These are phyloP conservation scores for Rutidosis leptorrhynchoides DNA, from an alignment of 129 eudicot species.

Conservation along the genomic window DNA sequence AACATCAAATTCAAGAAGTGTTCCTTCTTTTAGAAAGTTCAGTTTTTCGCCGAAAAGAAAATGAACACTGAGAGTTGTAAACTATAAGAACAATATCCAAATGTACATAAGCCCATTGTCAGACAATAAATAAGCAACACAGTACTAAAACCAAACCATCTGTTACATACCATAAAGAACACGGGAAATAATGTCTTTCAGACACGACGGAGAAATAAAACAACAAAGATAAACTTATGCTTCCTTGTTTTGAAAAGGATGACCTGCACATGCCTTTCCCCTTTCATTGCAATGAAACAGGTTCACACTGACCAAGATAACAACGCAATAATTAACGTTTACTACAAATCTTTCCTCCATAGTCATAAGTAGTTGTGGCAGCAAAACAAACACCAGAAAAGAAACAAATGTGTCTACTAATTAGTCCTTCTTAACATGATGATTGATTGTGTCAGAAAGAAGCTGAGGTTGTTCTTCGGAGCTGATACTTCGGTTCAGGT, in stretches of 20 bases:
- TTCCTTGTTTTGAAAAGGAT: conserved; percentile 8
- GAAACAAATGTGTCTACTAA: conserved; percentile 33
- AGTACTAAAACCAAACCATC: conserved; percentile 11
- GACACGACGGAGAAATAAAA: neutral
- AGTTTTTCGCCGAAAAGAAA: too few relatives aligned
- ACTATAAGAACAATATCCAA: conserved; percentile 16
- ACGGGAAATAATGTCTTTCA: conserved; percentile 6
- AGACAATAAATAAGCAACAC: conserved; percentile 29
- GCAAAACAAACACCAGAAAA: neutral
- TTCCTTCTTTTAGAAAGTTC: too few relatives aligned
- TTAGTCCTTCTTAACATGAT: neutral
- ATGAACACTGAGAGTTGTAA: too few relatives aligned
- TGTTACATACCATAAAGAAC: neutral
- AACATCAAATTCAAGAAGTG: too few relatives aligned
- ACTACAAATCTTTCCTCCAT: conserved; percentile 2
- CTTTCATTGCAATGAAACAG: conserved; percentile 9
- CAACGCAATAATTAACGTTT: neutral
- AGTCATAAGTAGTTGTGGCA: neutral
- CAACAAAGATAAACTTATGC: conserved; percentile 2
- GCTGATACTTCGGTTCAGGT: conserved; percentile 70
- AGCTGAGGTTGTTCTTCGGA: conserved; percentile 75
- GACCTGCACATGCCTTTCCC: conserved; percentile 7
- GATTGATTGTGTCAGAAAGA: conserved; percentile 35
- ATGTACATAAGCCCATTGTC: conserved; percentile 29
- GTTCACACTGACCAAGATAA: neutral